Conservation (phyloP, 202 grass and related monocot species). For the Cymbopogon flexuosus region DNA sequence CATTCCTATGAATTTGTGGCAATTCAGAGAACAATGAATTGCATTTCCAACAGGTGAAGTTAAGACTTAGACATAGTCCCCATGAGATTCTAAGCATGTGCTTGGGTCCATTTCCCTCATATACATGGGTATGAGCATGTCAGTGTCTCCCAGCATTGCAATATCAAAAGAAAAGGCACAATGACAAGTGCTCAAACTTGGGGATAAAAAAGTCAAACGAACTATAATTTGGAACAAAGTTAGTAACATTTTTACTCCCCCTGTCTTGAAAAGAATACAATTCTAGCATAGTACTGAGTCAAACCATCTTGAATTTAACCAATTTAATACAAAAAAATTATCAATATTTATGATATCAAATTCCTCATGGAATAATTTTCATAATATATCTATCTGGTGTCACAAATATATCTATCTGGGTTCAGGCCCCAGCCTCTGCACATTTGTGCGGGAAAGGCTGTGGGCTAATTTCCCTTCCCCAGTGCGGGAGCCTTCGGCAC, state of each 20-base stretch:
- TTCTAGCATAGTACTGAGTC: neutral
- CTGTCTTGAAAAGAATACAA: neutral
- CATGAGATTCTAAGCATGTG: neutral
- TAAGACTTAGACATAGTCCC: neutral
- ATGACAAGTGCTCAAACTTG: neutral
- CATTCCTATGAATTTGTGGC: constrained; percentile 14
- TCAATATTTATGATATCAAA: neutral
- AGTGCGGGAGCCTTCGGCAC: no score
- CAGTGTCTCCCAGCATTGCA: neutral
- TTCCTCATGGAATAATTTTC: neutral
- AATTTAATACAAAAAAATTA: neutral
- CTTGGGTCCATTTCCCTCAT: neutral
- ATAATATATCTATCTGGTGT: neutral
- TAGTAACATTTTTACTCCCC: neutral
- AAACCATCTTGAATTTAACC: neutral
- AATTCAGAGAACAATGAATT: neutral
- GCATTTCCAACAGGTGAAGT: neutral
- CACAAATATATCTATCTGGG: no score
- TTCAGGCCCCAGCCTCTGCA: no score
- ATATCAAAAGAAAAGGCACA: neutral
- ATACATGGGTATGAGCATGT: neutral
- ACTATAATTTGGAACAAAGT: no score
- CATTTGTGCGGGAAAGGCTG: no score
- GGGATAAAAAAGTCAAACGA: no score
- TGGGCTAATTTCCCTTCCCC: no score